Conservation (phyloP, 1,139 yeast species). For the Nakaseomyces glabratus region DNA sequence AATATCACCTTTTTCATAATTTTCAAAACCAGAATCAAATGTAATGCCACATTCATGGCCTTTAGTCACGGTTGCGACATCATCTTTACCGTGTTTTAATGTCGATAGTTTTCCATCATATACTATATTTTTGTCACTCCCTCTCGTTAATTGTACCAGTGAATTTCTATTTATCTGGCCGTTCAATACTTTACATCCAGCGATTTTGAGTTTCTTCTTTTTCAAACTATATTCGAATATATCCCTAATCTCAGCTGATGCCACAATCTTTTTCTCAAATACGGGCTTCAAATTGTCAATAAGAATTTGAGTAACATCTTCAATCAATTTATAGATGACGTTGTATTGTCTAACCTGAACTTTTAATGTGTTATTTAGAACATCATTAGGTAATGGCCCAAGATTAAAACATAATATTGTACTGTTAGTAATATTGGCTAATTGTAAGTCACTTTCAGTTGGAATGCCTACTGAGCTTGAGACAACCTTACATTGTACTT, state of each 20-base stretch:
- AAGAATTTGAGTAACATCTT: slow-evolving; percentile 64
- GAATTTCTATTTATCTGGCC: slow-evolving; percentile 60
- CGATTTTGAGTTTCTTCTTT: slow-evolving; percentile 51
- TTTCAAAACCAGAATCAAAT: slow-evolving; percentile 56
- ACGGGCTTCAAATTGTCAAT: slow-evolving; percentile 56
- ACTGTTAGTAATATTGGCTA: slow-evolving; percentile 73
- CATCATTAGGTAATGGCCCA: slow-evolving; percentile 52
- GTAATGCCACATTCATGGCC: slow-evolving; percentile 88
- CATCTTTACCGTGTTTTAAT: slow-evolving; percentile 76
- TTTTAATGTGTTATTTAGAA: slow-evolving; percentile 50
- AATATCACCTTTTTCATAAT: slow-evolving; percentile 65
- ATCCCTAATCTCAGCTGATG: slow-evolving; percentile 63
- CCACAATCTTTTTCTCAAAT: slow-evolving; percentile 55
- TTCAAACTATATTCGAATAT: slow-evolving; percentile 58
- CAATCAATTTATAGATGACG: slow-evolving; percentile 80
- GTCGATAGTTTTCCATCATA: slow-evolving; percentile 65
- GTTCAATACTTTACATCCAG: slow-evolving; percentile 77
- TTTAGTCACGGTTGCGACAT: slow-evolving; percentile 65
- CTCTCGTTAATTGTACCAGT: slow-evolving; percentile 55
- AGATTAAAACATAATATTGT: slow-evolving; percentile 72
- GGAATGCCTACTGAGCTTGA: slow-evolving; percentile 79
- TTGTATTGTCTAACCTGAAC: slow-evolving; percentile 62
- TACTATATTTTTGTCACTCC: slow-evolving; percentile 38
- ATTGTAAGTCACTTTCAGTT: slow-evolving; percentile 69
- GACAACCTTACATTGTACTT: slow-evolving; percentile 60